A percentile compares a stretch with the other conserved stretches of the same genome.
These are phyloP conservation scores for Glarea lozoyensis DNA, from an alignment of 495 filamentous ascomycete genomes.

Conservation along the genomic window DNA sequence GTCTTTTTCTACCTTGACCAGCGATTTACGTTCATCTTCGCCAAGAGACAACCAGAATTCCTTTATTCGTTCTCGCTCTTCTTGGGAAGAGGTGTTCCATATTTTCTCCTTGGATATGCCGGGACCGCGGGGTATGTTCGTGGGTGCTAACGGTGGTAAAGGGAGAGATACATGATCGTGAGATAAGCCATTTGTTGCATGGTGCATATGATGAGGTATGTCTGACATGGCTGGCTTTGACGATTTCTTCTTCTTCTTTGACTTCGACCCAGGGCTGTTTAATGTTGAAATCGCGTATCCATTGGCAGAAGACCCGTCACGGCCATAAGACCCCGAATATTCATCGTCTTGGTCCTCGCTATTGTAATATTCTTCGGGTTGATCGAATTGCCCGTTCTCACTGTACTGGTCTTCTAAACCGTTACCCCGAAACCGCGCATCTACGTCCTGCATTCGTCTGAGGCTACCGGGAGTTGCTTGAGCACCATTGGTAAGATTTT, in stretches of 20 bases:
- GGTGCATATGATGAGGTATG: constrained; percentile 2
- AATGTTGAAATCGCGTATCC: constrained; percentile 17
- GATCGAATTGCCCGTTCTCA: constrained; percentile 20
- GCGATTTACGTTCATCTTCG: constrained; percentile 83
- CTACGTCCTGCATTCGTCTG: constrained; percentile 18
- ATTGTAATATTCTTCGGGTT: constrained; percentile 30
- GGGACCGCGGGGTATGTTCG: constrained; percentile 28
- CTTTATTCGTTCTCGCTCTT: constrained; percentile 94
- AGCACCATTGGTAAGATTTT: constrained; percentile 9
- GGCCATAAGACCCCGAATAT: constrained; percentile 33
- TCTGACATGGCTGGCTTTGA: constrained; percentile 19
- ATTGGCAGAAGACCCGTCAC: constrained; percentile 18
- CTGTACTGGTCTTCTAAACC: constrained; percentile 14
- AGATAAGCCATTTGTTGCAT: constrained; percentile 21
- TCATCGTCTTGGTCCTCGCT: constrained; percentile 36
- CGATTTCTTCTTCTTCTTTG: constrained; percentile 61
- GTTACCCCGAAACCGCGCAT: constrained; percentile 19
- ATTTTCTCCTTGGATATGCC: constrained; percentile 70
- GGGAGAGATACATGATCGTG: constrained; percentile 16
- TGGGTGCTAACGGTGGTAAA: constrained; percentile 18
- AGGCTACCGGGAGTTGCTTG: constrained; percentile 4
- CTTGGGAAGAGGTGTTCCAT: constrained; percentile 90
- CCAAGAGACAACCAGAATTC: constrained; percentile 97
- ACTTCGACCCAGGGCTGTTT: constrained; percentile 41
- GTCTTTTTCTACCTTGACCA: constrained; percentile 98